phyloP scores from a whole-genome alignment of 164 flowering plant species.

The Aristolochia californica region DNA sequence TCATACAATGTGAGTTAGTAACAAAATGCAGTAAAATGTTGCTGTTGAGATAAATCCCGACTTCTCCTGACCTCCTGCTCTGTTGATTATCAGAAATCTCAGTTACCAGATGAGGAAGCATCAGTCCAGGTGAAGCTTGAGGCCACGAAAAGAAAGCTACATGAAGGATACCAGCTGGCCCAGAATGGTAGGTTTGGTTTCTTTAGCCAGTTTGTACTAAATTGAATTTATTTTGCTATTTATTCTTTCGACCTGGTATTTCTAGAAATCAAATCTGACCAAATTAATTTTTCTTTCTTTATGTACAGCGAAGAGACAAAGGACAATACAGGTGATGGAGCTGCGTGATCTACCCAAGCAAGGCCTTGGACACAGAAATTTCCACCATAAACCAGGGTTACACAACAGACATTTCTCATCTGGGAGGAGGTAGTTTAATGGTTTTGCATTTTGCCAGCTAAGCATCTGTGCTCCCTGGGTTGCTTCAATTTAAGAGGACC shows the following conservation, averaged over 20 bases:
- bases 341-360: conserved; percentile 71
- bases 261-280: not conserved
- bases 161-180: conserved; percentile 72
- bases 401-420: conserved; percentile 39
- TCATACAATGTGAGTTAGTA: conserved; percentile 34
- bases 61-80: not conserved
- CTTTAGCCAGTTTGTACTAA: too few species aligned
- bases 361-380: conserved; percentile 29
- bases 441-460: not conserved
- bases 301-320: conserved; percentile 64
- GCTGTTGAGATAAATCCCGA: too few species aligned
- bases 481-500: conserved; percentile 3
- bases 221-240: too few species aligned
- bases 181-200: conserved; percentile 52
- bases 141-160: conserved; percentile 61
- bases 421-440: conserved; percentile 28
- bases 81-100: conserved; percentile 29
- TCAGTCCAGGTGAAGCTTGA: conserved; percentile 42
- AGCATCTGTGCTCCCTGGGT: conserved; percentile 2
- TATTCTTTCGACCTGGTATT: too few species aligned
- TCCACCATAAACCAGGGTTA: conserved; percentile 36
- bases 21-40: not conserved
- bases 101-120: conserved; percentile 25
- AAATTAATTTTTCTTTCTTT: too few species aligned
- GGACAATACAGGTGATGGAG: conserved; percentile 80